Evolutionary conservation across 352 stramenopile genomes (phyloP), one percentile per base, ranked within the genome.

Genomic region (Phytophthora pluvialis): DNA sequence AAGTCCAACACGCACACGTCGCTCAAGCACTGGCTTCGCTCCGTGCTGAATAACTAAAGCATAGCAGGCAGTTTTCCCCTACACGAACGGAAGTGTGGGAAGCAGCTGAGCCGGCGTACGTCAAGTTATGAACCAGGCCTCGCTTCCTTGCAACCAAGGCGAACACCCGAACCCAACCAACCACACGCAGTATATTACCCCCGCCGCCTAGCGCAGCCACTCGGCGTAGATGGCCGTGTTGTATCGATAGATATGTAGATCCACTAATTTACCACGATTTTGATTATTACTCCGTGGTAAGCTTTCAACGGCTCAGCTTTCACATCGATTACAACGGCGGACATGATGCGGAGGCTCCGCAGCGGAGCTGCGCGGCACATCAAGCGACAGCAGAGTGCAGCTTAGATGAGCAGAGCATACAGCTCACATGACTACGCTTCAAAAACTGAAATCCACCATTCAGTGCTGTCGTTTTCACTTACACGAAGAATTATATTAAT

Each of bases 1-100:
- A 88, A 88, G 70, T 85, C 80, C 26, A 90, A 85, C 62, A 87
- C 80, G 52, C 83, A 90, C 77, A 84, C 72, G 47, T 89, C 79
- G 42, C 71, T 92, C 44, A 86, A 81, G 67, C 77, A 84, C 46
- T 92, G 83, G 83, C 56, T 92, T 45, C 75, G 78, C 29, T 88
- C 83, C 9, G 78, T 90, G 57, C 60, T 92, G 36, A 80, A 86
- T 51, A 86, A 78, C 66, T 81, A 73, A 66, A 29, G 36, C 12
- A 1, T 12, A 29, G 35, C 11, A 33, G 26, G 15, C 31, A 61
- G 16, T 12, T 45, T 46, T 49, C 31, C 43, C 35, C n/a, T 55
- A 52, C 40, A 33, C 50, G 49, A 64, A 66, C 48, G 26, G 55
- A 59, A 72, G 50, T 55, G 55, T 61, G 33, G 55, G 48, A 31